A percentile compares a stretch with the other conserved stretches of the same genome.
phyloP scores from a whole-genome alignment of 306 rosid species.

The Potentilla sterilis region DNA sequence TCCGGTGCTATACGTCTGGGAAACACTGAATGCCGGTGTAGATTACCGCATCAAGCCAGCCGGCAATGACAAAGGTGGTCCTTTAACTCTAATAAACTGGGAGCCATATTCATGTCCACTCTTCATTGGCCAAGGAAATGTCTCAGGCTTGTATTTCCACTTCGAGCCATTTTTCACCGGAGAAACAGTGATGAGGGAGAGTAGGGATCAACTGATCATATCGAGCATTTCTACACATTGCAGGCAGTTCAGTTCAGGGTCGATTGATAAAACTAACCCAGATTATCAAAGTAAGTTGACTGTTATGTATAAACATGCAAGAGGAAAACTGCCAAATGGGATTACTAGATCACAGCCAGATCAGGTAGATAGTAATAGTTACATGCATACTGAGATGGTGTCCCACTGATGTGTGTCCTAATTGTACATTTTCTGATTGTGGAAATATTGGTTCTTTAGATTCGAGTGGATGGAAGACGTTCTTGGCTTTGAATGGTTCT shows the following conservation, averaged over 20 bases:
- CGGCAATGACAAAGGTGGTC: no score
- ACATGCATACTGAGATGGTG: slow-evolving; percentile 43
- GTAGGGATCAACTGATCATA: slow-evolving; percentile 32
- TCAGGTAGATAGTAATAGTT: slow-evolving; percentile 10
- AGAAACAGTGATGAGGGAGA: slow-evolving; percentile 29
- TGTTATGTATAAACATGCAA: neutral
- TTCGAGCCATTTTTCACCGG: no score
- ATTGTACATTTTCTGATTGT: slow-evolving; percentile 33
- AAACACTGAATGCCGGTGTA: no score
- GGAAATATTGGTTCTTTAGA: slow-evolving; percentile 33
- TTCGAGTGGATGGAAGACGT: slow-evolving; percentile 37
- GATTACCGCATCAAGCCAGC: no score
- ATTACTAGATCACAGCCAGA: slow-evolving; percentile 6
- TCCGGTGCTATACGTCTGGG: no score
- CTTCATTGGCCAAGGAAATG: no score
- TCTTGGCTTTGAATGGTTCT: slow-evolving; percentile 46
- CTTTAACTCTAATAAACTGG: no score
- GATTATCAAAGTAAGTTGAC: slow-evolving; percentile 37
- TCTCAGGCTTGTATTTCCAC: no score
- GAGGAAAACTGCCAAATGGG: neutral
- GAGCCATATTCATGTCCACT: no score
- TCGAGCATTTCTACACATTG: slow-evolving; percentile 33
- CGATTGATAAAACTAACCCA: slow-evolving; percentile 11
- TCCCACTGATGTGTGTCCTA: slow-evolving; percentile 43
- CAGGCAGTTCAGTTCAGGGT: slow-evolving; percentile 37